phyloP scores from a whole-genome alignment of 768 basidiomycete species.

The Suillus clintonianus region DNA sequence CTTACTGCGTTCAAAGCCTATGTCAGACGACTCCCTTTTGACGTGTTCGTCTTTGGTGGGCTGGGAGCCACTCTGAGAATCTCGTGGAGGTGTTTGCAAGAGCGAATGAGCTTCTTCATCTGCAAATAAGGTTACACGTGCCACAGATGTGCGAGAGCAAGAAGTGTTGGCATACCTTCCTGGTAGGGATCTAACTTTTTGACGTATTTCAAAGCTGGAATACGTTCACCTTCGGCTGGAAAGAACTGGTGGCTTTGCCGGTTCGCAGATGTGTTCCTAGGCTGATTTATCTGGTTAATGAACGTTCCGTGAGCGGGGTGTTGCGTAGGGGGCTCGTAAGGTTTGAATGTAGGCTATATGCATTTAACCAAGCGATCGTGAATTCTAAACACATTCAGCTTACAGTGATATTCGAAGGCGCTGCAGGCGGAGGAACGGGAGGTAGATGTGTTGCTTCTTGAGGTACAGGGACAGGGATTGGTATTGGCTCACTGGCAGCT shows the following conservation, averaged over 20 bases:
- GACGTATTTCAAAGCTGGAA: slow-evolving; percentile 14
- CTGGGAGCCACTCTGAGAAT: slow-evolving; percentile 11
- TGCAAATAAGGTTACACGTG: neutral
- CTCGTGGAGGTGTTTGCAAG: slow-evolving; percentile 10
- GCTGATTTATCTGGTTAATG: slow-evolving; percentile 2
- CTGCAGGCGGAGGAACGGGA: neutral
- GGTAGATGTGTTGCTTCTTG: neutral
- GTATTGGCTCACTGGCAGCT: neutral
- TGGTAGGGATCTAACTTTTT: slow-evolving; percentile 33
- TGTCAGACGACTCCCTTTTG: slow-evolving; percentile 9
- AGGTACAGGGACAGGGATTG: neutral
- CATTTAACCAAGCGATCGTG: neutral
- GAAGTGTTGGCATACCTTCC: slow-evolving; percentile 12
- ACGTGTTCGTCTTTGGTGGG: slow-evolving; percentile 10
- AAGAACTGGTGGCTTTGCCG: neutral
- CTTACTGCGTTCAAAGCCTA: neutral
- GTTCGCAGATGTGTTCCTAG: neutral
- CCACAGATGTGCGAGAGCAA: neutral
- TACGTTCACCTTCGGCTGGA: neutral
- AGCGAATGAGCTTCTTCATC: slow-evolving; percentile 24
- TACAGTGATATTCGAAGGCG: neutral
- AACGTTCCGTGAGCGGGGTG: slow-evolving; percentile 16
- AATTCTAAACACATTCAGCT: neutral
- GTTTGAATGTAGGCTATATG: slow-evolving; percentile 23
- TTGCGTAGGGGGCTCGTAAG: slow-evolving; percentile 26